Evolutionary conservation across 371 early-diverging fungal genomes (phyloP), one percentile per base, ranked within the genome.

Genomic region (Lichtheimia hyalospora): DNA sequence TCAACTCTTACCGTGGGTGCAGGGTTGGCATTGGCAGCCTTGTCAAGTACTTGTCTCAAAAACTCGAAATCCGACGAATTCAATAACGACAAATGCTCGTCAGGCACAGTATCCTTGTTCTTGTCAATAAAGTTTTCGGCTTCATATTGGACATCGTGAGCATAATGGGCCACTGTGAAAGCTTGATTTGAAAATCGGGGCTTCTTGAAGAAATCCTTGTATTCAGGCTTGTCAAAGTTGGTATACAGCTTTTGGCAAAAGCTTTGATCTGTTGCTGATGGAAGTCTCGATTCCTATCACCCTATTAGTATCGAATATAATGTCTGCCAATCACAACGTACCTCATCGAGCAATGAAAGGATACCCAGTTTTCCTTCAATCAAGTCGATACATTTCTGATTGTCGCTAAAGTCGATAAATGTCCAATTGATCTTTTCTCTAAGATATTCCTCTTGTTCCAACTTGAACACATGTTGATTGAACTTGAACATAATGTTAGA

Each of bases 81-180:
- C 58, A 96, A 73, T 23, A 92, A 64, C 15, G 72, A 83, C 59
- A 94, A 64, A 49, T 92, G 81, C 69, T 98, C 97, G 54, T 97
- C 98, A 46, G 95, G 92, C 13, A 97, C 94, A 12, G 97, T 93
- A 77, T 99, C 99, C 77, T 94, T 95, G 81, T 99, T 99, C 84
- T 99, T 99, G 57, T 96, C 95, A 49, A 99, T 79, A 81, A 99
- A 99, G 10, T 94, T 95, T 23, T 96, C 94, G 34, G 90, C 85
- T 58, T 89, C 89, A 67, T 98, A 98, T 43, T 89, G 83, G 24
- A 97, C 97, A 61, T 89, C 85, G 62, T 92, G 90, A 42, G 97
- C 97, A 68, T 96, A 97, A 70, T 98, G 98, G 23, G 84, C 82
- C 50, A 98, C 75, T 16, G 88, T 87, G 68, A 98, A 98, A 15